These are phyloP conservation scores for Centrapalus pauciflorus DNA, from an alignment of 129 eudicot species.

Conservation along the genomic window DNA sequence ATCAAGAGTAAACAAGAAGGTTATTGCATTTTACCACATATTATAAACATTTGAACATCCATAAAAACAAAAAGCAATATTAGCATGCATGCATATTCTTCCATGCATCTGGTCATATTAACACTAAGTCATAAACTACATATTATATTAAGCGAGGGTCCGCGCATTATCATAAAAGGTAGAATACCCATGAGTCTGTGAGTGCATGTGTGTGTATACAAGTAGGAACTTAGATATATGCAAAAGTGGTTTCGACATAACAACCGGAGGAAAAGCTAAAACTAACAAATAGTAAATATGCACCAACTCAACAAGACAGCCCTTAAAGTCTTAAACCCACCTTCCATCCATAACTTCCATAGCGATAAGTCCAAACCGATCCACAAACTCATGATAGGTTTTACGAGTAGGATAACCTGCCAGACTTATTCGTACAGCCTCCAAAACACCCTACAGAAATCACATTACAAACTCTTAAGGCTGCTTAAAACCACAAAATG, in stretches of 20 bases:
- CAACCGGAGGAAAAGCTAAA: neutral
- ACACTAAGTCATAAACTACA: neutral
- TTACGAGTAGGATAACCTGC: slow-evolving; percentile 97
- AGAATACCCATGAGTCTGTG: neutral
- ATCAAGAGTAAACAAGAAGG: neutral
- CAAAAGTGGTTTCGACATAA: neutral
- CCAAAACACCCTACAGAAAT: slow-evolving; percentile 89
- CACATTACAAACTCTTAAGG: slow-evolving; percentile 12
- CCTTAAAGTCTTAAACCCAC: slow-evolving; percentile 34
- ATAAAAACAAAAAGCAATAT: neutral
- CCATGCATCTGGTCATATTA: too few relatives aligned
- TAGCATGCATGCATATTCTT: too few relatives aligned
- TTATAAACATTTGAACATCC: neutral
- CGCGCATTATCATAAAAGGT: neutral
- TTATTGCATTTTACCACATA: neutral
- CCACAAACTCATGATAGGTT: slow-evolving; percentile 87
- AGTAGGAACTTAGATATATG: neutral
- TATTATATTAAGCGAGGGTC: neutral
- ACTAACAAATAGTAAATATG: neutral
- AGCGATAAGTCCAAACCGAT: slow-evolving; percentile 84
- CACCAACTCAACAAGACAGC: slow-evolving; percentile 1
- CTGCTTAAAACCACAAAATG: neutral
- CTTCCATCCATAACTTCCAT: slow-evolving; percentile 72
- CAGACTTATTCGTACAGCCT: slow-evolving; percentile 92
- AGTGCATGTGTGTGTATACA: neutral